Conservation (phyloP, 2,329 filamentous ascomycete genomes). For the Aspergillus ochraceus region DNA sequence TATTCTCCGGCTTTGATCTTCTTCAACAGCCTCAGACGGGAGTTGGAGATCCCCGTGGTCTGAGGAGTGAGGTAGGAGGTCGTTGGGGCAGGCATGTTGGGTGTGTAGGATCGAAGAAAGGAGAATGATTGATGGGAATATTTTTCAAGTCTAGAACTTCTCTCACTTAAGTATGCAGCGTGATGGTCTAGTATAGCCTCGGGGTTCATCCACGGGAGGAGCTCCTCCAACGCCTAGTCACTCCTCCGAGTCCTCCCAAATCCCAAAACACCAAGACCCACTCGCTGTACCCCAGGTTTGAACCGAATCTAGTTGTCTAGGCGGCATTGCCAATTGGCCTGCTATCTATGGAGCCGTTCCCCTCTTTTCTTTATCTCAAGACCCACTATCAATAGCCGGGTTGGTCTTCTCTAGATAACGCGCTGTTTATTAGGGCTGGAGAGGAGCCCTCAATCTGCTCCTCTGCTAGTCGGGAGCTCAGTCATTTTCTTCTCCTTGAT, state of each 20-base stretch:
- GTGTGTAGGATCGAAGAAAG: not conserved
- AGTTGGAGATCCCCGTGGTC: constrained; percentile 40
- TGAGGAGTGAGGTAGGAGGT: constrained; percentile 29
- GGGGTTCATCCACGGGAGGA: no score
- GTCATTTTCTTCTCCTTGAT: no score
- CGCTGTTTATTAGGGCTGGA: not conserved
- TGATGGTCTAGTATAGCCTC: no score
- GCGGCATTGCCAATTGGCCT: not conserved
- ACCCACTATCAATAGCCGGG: constrained; percentile 1
- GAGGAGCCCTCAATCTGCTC: not conserved
- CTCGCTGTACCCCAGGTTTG: constrained; percentile 1
- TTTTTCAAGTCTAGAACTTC: no score
- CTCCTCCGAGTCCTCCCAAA: not conserved
- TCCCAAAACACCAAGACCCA: not conserved
- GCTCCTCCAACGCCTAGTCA: no score
- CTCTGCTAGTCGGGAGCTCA: no score
- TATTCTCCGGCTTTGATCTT: constrained; percentile 41
- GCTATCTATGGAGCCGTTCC: not conserved
- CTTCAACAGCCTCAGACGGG: constrained; percentile 47
- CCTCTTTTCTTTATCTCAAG: not conserved
- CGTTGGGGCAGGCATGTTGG: constrained; percentile 2
- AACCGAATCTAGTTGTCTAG: constrained; percentile 2
- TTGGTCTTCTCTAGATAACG: not conserved
- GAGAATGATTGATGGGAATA: not conserved
- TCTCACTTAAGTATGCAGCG: no score